Base-by-base conservation (phyloP, 1,139 yeast genomes). In the Zygotorulaspora mrakii region DNA sequence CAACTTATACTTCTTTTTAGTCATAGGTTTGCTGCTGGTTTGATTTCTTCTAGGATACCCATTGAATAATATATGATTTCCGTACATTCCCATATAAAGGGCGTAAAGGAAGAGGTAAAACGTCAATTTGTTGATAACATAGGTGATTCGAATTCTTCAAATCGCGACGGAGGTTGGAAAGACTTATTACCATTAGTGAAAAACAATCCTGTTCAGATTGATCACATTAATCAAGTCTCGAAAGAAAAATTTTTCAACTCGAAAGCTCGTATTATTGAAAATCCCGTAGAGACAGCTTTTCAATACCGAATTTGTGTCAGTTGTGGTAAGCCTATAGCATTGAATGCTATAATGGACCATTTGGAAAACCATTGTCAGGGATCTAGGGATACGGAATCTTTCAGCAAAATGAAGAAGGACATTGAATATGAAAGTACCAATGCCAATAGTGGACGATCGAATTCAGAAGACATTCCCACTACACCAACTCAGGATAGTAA, bases 271-370 rank as follows among this genome's bases (percentile, higher is more conserved):
- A 41, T 57, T 22, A 65, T 55, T 50, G 68, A 61, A 43, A 66
- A 59, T 57, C 80, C 66, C 46, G 59, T 67, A 46, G 71, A 56
- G 47, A 71, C 51, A 52, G 71, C 67, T 16, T 42, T 77, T 17
- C 69, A 71, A 39, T 83, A 78, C 54, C 71, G 82, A 50, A 71
- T 81, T 53, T 83, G 94, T 59, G 78, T 76, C 43, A 66, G 69
- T 43, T 83, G 94, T 57, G 70, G 73, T 34, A 69, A 82, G 43
- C 91, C 91, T 1, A 69, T 83, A 5, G 44, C 51, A 18, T 37
- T 52, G 17, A 45, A 49, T 7, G 49, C 50, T 2, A 40, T 61
- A 9, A 39, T 54, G 21, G 61, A 55, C 69, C 79, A 40, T 67
- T 65, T 57, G 68, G 76, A 32, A 69, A 74, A 20, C 17, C 44